These are phyloP conservation scores for Aspergillus incahuasiensis DNA, from an alignment of 495 filamentous ascomycete genomes.

Conservation along the genomic window DNA sequence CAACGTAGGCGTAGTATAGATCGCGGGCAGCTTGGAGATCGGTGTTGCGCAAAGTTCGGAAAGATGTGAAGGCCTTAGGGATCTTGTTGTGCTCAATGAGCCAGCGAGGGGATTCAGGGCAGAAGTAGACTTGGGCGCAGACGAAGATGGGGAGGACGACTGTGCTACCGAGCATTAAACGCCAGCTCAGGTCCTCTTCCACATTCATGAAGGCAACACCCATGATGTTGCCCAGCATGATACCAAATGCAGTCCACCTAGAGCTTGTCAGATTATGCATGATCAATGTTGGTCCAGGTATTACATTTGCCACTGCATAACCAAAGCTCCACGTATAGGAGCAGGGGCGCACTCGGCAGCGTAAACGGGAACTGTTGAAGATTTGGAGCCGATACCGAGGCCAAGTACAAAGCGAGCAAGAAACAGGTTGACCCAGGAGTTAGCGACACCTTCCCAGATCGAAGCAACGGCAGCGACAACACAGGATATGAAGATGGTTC, in stretches of 20 bases:
- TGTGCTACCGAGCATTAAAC: constrained; percentile 45
- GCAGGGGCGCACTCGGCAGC: constrained; percentile 54
- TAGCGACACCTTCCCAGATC: constrained; percentile 45
- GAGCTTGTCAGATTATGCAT: neutral
- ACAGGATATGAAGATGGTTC: constrained; percentile 54
- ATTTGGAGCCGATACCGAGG: constrained; percentile 58
- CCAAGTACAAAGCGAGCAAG: constrained; percentile 56
- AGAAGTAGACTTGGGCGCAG: constrained; percentile 53
- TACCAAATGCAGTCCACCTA: neutral
- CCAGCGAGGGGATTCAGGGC: constrained; percentile 66
- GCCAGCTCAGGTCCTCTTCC: constrained; percentile 36
- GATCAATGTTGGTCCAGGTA: neutral
- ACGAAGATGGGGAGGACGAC: constrained; percentile 40
- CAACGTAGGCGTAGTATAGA: constrained; percentile 49
- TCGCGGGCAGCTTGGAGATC: constrained; percentile 50
- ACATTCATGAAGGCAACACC: constrained; percentile 59
- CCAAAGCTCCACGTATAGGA: constrained; percentile 54
- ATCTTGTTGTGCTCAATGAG: constrained; percentile 53
- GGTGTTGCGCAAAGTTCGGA: constrained; percentile 39
- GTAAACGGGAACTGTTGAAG: constrained; percentile 54
- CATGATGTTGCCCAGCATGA: constrained; percentile 50
- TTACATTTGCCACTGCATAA: constrained; percentile 61
- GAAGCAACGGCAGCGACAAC: constrained; percentile 45
- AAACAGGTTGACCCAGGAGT: constrained; percentile 51
- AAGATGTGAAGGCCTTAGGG: constrained; percentile 39